Evolutionary conservation across 352 stramenopile genomes (phyloP).

Genomic region (Nothophytophthora sp.): DNA sequence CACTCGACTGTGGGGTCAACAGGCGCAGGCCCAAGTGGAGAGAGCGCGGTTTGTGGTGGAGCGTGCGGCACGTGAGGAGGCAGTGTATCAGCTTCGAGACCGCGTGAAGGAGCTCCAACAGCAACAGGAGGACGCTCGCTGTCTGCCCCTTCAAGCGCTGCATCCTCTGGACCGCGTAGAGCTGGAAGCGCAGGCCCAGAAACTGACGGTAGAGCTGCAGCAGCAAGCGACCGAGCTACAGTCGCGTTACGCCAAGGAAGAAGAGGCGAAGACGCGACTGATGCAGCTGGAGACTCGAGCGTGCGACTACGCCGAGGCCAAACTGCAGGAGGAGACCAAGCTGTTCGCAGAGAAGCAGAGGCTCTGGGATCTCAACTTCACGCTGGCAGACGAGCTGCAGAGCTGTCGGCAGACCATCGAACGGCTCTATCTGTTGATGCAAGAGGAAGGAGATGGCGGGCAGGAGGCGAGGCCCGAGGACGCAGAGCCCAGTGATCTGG

Average conservation of each 20-base stretch:
- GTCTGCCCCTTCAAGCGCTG: constrained; percentile 49
- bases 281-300: constrained; percentile 48
- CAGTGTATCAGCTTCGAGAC: constrained; percentile 54
- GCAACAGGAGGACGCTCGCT: constrained; percentile 41
- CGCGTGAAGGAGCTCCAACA: constrained; percentile 40
- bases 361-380: constrained; percentile 57
- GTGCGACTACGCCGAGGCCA: constrained; percentile 40
- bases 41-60: constrained; percentile 63
- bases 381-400: constrained; percentile 45
- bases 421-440: constrained; percentile 35
- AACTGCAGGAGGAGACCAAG: constrained; percentile 55
- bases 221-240: constrained; percentile 20
- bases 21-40: constrained; percentile 59
- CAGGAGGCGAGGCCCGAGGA: not conserved
- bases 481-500: not conserved
- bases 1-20: constrained; percentile 47
- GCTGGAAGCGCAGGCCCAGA: constrained; percentile 32
- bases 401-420: constrained; percentile 42
- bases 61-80: constrained; percentile 56
- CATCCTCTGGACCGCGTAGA: constrained; percentile 52
- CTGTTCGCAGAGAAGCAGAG: constrained; percentile 65
- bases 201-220: constrained; percentile 22
- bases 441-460: constrained; percentile 2
- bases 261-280: constrained; percentile 40
- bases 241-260: constrained; percentile 31